Evolutionary conservation across 1,139 yeast genomes (phyloP), one percentile per base, ranked within the genome.

Genomic region (Zygosaccharomyces sapae): DNA sequence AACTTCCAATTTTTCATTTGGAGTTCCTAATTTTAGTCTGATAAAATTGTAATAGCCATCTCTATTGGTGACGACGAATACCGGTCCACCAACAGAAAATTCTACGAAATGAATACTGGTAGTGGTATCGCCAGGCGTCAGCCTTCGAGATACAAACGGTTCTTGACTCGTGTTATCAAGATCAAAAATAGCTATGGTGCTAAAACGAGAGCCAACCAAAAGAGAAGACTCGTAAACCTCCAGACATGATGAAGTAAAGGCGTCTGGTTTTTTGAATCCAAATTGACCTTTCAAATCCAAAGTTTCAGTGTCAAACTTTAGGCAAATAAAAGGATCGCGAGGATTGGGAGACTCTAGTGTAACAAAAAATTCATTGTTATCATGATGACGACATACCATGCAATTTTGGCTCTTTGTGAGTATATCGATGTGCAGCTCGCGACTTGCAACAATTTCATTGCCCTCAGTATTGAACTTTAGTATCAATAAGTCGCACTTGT

Each of bases 51-150:
- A 85, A 22, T 70, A 72, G 0, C 90, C 89, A 65, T 83, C 92
- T 59, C 85, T 73, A 30, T 82, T 76, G 0, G 87, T 79, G 10
- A 81, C 58, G 7, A 78, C 65, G 27, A 70, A 55, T 1, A 69
- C 41, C 0, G 59, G 51, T 2, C 52, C 42, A 6, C 58, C 55
- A 0, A 51, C 27, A 0, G 46, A 41, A 2, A 63, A 50, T 25
- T 69, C 65, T 1, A 81, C 57, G 1, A 72, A 57, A 5, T 70
- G 67, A 1, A 84, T 66, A 0, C 82, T 74, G 0, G 95, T 81
- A 3, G 85, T 77, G 0, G 94, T 79, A 58, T 87, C 96, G n/a
- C 94, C 94, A 1, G 79, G 71, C 10, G 80, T 73, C 9, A 84
- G 56, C 54, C 80, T 80, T 54, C 79, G 76, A 49, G 63, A 58